Evolutionary conservation across 2,329 filamentous ascomycete species (phyloP), one percentile per base, ranked within the genome.

Genomic region (Drechslera avenae): DNA sequence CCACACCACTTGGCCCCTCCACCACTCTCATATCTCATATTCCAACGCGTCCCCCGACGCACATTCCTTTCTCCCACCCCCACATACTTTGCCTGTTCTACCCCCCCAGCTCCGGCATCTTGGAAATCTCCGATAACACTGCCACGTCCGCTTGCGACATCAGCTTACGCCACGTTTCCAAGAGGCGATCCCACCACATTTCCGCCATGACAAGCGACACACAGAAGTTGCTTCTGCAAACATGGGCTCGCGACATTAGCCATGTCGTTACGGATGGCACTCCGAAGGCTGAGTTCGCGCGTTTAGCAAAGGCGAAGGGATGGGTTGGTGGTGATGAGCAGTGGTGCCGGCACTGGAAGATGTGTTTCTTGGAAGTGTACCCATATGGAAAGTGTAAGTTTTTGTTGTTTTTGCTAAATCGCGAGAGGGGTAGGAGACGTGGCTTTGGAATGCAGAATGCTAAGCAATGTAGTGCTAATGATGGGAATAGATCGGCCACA

Each of bases 251-350:
- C 7, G 56, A 46, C 14, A 52, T 50, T 21, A 21, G 48, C 16
- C 57, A 62, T 31, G 17, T 46, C 7, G 32, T 64, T 13, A 51
- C 60, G 14, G 17, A 12, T 3, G 17, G 35, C 8, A 48, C 54
- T 6, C 57, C 59, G 5, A 63, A 63, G 26, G 57, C 54, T 18
- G 62, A 66, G 32, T 67, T 67, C 35, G 54, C 51, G 10, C 59
- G 60, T 14, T 40, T 67, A n/a, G 64, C 60, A 3, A 50, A 56
- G 32, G 39, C 39, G 32, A 57, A 54, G 39, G 57, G 59, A 7
- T 67, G 64, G 64, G 46, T 47, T 2, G 57, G 54, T 13, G 61
- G 56, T 5, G 54, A 56, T 41, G 28, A 16, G 12, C 30, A 52
- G 3, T 66, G 63, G 62, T 50, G 50, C 10, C 3, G 10, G 10